Evolutionary conservation across 2,329 filamentous ascomycete species (phyloP).

Genomic region (Aspergillus udagawae): DNA sequence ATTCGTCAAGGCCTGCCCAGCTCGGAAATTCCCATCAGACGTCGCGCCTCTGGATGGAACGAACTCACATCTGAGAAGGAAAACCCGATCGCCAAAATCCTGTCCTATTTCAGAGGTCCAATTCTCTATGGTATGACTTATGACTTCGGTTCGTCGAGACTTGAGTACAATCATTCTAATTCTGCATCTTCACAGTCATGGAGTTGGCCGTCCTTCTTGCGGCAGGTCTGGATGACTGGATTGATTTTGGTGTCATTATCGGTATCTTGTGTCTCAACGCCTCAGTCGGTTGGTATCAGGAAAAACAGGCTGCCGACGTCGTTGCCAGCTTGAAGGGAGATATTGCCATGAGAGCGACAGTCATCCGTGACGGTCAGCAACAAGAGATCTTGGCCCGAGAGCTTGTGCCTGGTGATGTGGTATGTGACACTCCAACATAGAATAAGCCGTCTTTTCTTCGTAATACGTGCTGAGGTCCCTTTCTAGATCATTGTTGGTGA

Average conservation of each 20-base stretch:
- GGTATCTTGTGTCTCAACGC: conserved; percentile 72
- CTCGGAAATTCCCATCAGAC: conserved; percentile 56
- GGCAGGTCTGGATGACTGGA: conserved; percentile 69
- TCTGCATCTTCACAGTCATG: conserved; percentile 50
- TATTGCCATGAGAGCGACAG: conserved; percentile 68
- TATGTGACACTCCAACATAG: conserved; percentile 38
- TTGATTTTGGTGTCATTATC: conserved; percentile 74
- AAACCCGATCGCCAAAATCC: conserved; percentile 68
- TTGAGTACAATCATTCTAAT: conserved; percentile 10
- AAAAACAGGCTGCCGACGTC: conserved; percentile 75
- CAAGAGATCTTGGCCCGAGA: conserved; percentile 66
- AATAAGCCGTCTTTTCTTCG: background rate
- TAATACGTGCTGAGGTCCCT: conserved; percentile 13
- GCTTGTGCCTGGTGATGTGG: conserved; percentile 72
- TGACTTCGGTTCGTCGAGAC: background rate
- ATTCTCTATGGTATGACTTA: conserved; percentile 66
- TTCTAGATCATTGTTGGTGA: conserved; percentile 64
- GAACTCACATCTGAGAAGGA: conserved; percentile 74
- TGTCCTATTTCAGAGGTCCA: conserved; percentile 70
- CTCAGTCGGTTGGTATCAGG: conserved; percentile 74
- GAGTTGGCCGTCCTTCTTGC: conserved; percentile 71
- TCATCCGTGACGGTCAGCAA: conserved; percentile 63
- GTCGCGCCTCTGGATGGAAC: conserved; percentile 66
- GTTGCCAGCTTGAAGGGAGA: conserved; percentile 73
- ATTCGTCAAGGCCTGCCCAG: conserved; percentile 60